Evolutionary conservation across 805 yeast species (phyloP).

Genomic region (Suhomyces sp.): DNA sequence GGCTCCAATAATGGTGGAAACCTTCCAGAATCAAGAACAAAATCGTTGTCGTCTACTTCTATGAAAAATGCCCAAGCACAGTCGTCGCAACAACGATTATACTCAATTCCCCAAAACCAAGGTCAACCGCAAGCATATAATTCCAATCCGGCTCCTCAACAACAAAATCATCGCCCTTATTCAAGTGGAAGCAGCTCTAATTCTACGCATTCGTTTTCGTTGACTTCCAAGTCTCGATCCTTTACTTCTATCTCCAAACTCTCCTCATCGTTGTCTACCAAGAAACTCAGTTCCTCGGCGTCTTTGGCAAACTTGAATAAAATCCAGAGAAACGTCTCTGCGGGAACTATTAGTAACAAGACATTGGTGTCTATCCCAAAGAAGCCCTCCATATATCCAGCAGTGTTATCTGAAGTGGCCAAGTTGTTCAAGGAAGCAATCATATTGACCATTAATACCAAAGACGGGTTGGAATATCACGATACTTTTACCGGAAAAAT

Average conservation of each 20-base stretch:
- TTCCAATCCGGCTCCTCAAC: background rate
- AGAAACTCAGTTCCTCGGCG: slow-evolving; percentile 34
- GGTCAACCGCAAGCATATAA: slow-evolving; percentile 5
- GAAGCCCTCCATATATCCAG: slow-evolving; percentile 83
- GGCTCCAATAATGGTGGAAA: slow-evolving; percentile 6
- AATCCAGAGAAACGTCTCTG: slow-evolving; percentile 29
- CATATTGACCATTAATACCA: slow-evolving; percentile 71
- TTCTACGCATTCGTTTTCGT: slow-evolving; percentile 32
- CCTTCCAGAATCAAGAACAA: slow-evolving; percentile 20
- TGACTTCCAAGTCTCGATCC: slow-evolving; percentile 40
- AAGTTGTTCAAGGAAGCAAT: slow-evolving; percentile 67
- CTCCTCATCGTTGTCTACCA: slow-evolving; percentile 39
- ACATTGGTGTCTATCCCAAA: slow-evolving; percentile 26
- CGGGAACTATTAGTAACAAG: slow-evolving; percentile 17
- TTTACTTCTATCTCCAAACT: slow-evolving; percentile 41
- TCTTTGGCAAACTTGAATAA: slow-evolving; percentile 24
- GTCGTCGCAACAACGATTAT: slow-evolving; percentile 5
- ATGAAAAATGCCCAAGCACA: slow-evolving; percentile 7
- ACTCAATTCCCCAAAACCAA: slow-evolving; percentile 8
- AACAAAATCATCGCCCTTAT: slow-evolving; percentile 6
- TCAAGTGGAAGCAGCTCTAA: slow-evolving; percentile 17
- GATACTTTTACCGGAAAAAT: slow-evolving; percentile 92
- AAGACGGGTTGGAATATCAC: slow-evolving; percentile 87
- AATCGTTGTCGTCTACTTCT: slow-evolving; percentile 27
- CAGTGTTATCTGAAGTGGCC: slow-evolving; percentile 82